Conservation (phyloP, 164 flowering plant genomes). For the Piper betle region DNA sequence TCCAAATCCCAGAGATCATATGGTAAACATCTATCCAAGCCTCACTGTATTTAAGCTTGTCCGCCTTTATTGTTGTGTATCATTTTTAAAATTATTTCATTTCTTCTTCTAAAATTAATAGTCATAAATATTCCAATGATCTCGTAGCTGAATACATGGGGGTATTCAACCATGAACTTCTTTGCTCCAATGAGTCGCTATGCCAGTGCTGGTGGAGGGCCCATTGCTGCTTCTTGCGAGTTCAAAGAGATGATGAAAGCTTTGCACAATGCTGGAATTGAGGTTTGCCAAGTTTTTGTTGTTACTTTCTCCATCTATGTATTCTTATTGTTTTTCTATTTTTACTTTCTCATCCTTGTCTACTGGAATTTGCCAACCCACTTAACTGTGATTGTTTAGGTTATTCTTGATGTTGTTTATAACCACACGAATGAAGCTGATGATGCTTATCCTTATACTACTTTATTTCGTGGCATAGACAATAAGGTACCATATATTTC, state of each 20-base stretch:
- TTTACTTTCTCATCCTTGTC: not conserved
- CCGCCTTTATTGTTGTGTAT: too few species aligned
- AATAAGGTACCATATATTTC: too few species aligned
- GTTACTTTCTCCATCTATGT: not conserved
- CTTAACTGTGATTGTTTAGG: constrained; percentile 31
- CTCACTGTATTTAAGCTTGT: not conserved
- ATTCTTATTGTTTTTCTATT: not conserved
- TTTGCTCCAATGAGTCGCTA: constrained; percentile 99
- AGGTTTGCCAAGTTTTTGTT: constrained; percentile 34
- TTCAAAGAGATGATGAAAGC: constrained; percentile 94
- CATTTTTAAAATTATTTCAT: too few species aligned
- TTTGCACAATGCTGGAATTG: constrained; percentile 85
- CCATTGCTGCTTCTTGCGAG: constrained; percentile 63
- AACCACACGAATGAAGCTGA: constrained; percentile 98
- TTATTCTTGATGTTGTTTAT: constrained; percentile 94
- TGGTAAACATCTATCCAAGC: constrained; percentile 33
- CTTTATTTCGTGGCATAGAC: constrained; percentile 96
- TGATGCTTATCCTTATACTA: constrained; percentile 69
- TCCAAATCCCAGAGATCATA: constrained; percentile 84
- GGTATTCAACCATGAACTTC: constrained; percentile 91
- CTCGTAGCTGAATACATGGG: constrained; percentile 88
- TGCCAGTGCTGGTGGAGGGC: constrained; percentile 89
- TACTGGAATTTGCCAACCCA: not conserved
- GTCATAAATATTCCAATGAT: too few species aligned
- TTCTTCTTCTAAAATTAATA: too few species aligned